Conservation (phyloP, 345 rosid genomes). For the Salix viminalis region DNA sequence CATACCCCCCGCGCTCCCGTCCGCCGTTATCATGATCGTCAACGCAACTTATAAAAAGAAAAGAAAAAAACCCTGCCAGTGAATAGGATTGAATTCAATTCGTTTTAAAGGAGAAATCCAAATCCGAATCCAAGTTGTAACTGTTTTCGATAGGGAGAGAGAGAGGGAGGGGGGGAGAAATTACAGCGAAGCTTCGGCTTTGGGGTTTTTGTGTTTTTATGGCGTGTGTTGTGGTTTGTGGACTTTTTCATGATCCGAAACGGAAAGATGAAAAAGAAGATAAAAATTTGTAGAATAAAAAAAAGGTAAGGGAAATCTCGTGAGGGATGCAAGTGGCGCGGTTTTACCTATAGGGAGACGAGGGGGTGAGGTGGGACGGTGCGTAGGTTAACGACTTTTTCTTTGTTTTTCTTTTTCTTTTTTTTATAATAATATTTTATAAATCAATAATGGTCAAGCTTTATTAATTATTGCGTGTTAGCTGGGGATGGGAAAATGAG, state of each 20-base stretch:
- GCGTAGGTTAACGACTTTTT: constrained; percentile 3
- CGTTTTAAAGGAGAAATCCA: not conserved
- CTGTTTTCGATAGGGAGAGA: not conserved
- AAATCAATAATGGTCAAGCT: not conserved
- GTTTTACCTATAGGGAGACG: not conserved
- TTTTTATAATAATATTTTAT: not conserved
- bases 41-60: no score
- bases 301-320: not conserved
- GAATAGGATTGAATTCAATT: not conserved
- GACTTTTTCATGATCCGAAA: not conserved
- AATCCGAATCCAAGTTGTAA: not conserved
- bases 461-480: not conserved
- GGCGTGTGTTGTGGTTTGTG: not conserved
- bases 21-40: constrained; percentile 3
- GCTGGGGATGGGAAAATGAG: not conserved
- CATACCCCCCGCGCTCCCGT: not conserved
- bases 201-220: not conserved
- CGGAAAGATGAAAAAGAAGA: not conserved
- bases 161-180: not conserved
- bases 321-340: not conserved
- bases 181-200: not conserved
- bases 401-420: not conserved
- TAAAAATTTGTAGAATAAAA: not conserved
- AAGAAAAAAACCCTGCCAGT: not conserved
- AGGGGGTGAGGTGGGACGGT: not conserved